A percentile compares a stretch with the other conserved stretches of the same genome.
phyloP scores from a whole-genome alignment of 768 basidiomycete genomes.

The Hygrophorus russula region DNA sequence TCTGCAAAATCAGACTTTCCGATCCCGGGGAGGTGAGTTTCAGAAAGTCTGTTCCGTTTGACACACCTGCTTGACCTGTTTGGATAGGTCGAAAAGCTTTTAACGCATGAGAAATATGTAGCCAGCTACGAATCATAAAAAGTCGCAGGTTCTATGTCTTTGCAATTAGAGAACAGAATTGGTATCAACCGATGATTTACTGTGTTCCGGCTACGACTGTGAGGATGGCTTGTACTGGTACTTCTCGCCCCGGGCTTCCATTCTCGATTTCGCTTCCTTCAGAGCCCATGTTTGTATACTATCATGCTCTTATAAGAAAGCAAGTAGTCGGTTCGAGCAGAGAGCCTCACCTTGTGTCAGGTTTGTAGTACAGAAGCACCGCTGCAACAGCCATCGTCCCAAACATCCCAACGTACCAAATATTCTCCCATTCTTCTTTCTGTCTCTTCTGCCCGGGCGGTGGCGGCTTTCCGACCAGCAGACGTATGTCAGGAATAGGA shows the following conservation, averaged over 20 bases:
- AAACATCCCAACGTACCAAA: conserved; percentile 90
- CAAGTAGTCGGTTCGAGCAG: background rate
- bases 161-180: too few relatives aligned
- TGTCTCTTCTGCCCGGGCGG: conserved; percentile 76
- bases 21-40: conserved; percentile 60
- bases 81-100: conserved; percentile 51
- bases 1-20: conserved; percentile 84
- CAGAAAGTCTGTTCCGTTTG: background rate
- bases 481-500: background rate
- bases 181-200: background rate
- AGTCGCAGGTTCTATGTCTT: too few relatives aligned
- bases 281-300: conserved; percentile 93
- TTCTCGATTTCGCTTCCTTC: conserved; percentile 77
- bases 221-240: conserved; percentile 62
- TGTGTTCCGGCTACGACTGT: conserved; percentile 1
- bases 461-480: conserved; percentile 39
- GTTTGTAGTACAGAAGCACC: conserved; percentile 82
- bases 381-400: conserved; percentile 70
- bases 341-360: conserved; percentile 71
- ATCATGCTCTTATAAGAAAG: background rate
- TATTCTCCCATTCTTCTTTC: conserved; percentile 84
- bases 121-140: conserved; percentile 23
- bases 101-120: conserved; percentile 70
- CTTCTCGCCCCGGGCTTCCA: conserved; percentile 90
- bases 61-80: background rate